These are phyloP conservation scores for Boletellus deceptivus DNA, from an alignment of 1,284 basidiomycete genomes.

Conservation along the genomic window DNA sequence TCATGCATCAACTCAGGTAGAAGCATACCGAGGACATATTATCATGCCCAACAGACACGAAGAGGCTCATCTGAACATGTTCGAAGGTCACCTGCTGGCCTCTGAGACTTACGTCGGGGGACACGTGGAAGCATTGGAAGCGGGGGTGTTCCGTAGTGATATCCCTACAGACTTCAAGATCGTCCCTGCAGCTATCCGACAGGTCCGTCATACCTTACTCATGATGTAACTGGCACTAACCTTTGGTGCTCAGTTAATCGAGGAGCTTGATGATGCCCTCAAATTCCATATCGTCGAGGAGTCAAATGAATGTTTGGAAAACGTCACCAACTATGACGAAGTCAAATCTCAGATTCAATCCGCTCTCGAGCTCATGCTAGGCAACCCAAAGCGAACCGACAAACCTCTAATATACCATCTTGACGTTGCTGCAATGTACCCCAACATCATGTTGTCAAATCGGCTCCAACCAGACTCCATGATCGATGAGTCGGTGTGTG, in stretches of 20 bases:
- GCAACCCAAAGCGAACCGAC: slow-evolving; percentile 86
- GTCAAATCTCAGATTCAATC: slow-evolving; percentile 80
- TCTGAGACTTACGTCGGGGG: slow-evolving; percentile 99
- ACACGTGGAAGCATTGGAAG: slow-evolving; percentile 98
- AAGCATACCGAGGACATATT: slow-evolving; percentile 89
- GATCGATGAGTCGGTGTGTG: slow-evolving; percentile 94
- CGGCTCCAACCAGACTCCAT: slow-evolving; percentile 98
- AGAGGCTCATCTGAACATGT: slow-evolving; percentile 90
- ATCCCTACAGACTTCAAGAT: slow-evolving; percentile 96
- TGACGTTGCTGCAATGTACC: slow-evolving; percentile 99
- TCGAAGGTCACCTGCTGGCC: slow-evolving; percentile 92
- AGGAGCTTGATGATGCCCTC: slow-evolving; percentile 91
- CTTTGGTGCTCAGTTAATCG: slow-evolving; percentile 66
- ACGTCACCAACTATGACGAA: slow-evolving; percentile 94
- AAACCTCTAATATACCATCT: slow-evolving; percentile 97
- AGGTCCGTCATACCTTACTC: slow-evolving; percentile 46
- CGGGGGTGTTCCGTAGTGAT: slow-evolving; percentile 97
- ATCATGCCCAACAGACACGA: slow-evolving; percentile 99
- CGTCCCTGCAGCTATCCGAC: slow-evolving; percentile 82
- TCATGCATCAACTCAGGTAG: slow-evolving; percentile 62
- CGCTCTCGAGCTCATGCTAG: slow-evolving; percentile 87
- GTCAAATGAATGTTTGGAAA: slow-evolving; percentile 76
- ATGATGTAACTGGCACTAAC: slow-evolving; percentile 4
- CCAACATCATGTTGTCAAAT: slow-evolving; percentile 99
- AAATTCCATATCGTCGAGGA: slow-evolving; percentile 90